Percentiles rank a stretch among this genome's conserved stretches.
Conservation (phyloP, 306 rosid genomes). For the Prunus mume region DNA sequence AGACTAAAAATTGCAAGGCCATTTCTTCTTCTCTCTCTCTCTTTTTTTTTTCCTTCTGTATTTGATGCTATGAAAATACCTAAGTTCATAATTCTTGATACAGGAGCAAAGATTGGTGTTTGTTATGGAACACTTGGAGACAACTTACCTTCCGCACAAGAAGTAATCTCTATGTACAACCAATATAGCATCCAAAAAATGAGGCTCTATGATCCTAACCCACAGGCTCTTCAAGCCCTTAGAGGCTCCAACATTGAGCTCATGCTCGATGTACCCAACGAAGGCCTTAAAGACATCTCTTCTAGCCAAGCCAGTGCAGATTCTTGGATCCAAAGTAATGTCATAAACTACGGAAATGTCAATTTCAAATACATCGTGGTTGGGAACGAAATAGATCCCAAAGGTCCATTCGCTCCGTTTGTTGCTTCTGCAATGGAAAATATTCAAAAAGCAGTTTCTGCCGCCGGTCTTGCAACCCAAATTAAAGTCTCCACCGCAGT, state of each 20-base stretch:
- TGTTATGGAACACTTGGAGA: constrained; percentile 47
- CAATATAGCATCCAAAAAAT: constrained; percentile 36
- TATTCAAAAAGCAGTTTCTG: constrained; percentile 9
- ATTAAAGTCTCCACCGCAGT: constrained; percentile 19
- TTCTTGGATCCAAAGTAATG: constrained; percentile 12
- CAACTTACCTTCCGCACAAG: constrained; percentile 34
- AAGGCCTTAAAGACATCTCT: neutral
- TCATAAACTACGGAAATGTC: neutral
- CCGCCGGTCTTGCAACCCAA: constrained; percentile 1
- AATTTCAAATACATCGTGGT: constrained; percentile 17
- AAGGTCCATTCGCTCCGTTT: neutral
- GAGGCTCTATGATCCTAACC: constrained; percentile 44
- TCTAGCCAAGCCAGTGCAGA: neutral
- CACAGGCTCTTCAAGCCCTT: constrained; percentile 38
- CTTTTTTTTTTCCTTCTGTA: too few relatives aligned
- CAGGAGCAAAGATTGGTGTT: constrained; percentile 53
- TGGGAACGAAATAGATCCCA: constrained; percentile 12
- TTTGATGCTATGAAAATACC: neutral
- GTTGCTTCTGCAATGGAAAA: constrained; percentile 12
- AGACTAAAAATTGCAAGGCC: neutral
- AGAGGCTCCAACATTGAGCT: constrained; percentile 40
- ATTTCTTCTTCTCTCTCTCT: too few relatives aligned
- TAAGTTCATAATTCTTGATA: neutral
- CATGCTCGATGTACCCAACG: neutral
- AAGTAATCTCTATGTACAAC: constrained; percentile 36